These are phyloP conservation scores for Cercospora zeina DNA, from an alignment of 2,329 filamentous ascomycete species.

Conservation along the genomic window DNA sequence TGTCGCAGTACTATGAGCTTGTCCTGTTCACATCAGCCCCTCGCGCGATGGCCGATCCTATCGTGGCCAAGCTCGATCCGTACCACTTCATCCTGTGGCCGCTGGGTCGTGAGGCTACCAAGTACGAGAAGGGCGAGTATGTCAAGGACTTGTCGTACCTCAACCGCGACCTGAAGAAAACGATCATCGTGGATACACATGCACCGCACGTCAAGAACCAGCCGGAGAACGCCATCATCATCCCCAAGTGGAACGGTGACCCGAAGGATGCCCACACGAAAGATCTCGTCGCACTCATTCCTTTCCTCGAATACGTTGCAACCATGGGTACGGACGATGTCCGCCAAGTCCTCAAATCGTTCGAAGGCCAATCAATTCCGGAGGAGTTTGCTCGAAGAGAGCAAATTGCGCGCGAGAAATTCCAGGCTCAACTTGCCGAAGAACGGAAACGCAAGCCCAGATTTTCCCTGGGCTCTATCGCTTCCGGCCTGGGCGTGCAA, in stretches of 20 bases:
- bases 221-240: slow-evolving; percentile 92
- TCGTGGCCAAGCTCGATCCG: slow-evolving; percentile 90
- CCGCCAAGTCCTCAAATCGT: slow-evolving; percentile 54
- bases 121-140: slow-evolving; percentile 93
- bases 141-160: slow-evolving; percentile 99
- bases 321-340: slow-evolving; percentile 91
- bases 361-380: slow-evolving; percentile 81
- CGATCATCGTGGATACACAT: slow-evolving; percentile 90
- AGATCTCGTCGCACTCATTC: slow-evolving; percentile 83
- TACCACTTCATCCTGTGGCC: slow-evolving; percentile 95
- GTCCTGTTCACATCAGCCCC: slow-evolving; percentile 93
- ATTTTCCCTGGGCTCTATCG: slow-evolving; percentile 60
- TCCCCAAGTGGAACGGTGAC: slow-evolving; percentile 87
- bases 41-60: slow-evolving; percentile 77
- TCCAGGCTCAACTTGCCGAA: slow-evolving; percentile 72
- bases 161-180: slow-evolving; percentile 92
- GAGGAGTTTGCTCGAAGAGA: slow-evolving; percentile 87
- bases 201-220: slow-evolving; percentile 79
- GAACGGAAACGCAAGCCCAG: slow-evolving; percentile 65
- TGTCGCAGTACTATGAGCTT: slow-evolving; percentile 96
- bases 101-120: slow-evolving; percentile 92
- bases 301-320: slow-evolving; percentile 95
- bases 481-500: slow-evolving; percentile 74
- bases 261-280: slow-evolving; percentile 64
- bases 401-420: slow-evolving; percentile 78